A percentile compares a stretch with the other conserved stretches of the same genome.
Conservation (phyloP, 768 basidiomycete species). For the Trametopsis cervina region DNA sequence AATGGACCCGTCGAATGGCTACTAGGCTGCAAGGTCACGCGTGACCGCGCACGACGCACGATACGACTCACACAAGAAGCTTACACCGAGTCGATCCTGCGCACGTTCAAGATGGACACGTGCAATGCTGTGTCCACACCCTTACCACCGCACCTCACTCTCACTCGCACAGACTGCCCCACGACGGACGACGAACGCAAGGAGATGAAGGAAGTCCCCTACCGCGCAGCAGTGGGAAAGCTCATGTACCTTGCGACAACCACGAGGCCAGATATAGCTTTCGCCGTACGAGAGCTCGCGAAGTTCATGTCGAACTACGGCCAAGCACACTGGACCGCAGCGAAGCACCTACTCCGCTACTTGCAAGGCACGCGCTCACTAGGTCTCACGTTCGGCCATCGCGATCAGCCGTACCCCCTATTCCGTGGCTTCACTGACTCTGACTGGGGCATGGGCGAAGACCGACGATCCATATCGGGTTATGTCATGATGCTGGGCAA, state of each 20-base stretch:
- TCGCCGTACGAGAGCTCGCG: conserved; percentile 25
- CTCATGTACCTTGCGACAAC: conserved; percentile 28
- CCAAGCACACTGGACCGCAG: conserved; percentile 29
- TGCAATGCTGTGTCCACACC: conserved; percentile 2
- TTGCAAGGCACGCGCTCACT: conserved; percentile 26
- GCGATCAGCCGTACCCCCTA: not conserved
- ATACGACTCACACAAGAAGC: conserved; percentile 23
- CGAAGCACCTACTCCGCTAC: conserved; percentile 35
- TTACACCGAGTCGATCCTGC: conserved; percentile 17
- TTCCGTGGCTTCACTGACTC: conserved; percentile 20
- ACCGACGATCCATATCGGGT: conserved; percentile 13
- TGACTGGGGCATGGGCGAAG: conserved; percentile 21
- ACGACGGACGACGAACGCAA: too few species aligned
- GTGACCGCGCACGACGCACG: conserved; percentile 13
- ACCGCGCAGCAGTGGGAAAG: conserved; percentile 24
- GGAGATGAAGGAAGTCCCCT: conserved; percentile 15
- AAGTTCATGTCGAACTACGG: conserved; percentile 29
- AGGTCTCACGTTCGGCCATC: conserved; percentile 14
- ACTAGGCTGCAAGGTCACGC: too few species aligned
- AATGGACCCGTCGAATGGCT: too few species aligned
- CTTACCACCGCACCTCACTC: not conserved
- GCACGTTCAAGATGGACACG: conserved; percentile 20
- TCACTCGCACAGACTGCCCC: not conserved
- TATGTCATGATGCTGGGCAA: conserved; percentile 14
- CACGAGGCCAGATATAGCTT: conserved; percentile 34